Evolutionary conservation across 176 grass and related monocot genomes (phyloP).

Genomic region (Panicum miliaceum): DNA sequence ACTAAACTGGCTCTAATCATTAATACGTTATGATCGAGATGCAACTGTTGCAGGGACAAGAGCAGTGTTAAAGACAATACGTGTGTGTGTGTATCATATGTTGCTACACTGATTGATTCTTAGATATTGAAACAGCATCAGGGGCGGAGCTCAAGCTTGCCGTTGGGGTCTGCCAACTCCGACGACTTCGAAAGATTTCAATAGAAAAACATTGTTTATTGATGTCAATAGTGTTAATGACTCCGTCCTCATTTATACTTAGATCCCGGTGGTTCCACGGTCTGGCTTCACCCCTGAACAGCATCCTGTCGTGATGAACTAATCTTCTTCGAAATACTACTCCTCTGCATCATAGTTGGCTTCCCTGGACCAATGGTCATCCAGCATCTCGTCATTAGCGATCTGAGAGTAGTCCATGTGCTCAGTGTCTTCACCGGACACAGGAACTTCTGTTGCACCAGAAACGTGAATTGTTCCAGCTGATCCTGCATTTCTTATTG

Average conservation of each 20-base stretch:
- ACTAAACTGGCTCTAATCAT: neutral
- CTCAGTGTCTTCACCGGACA: conserved; percentile 65
- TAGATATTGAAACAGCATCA: neutral
- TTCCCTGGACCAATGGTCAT: conserved; percentile 88
- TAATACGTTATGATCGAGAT: neutral
- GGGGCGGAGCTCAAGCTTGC: no score
- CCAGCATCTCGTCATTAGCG: conserved; percentile 81
- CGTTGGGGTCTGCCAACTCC: no score
- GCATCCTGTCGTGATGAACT: neutral
- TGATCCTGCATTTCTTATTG: no score
- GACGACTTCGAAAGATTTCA: no score
- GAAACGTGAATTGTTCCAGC: no score
- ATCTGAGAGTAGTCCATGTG: conserved; percentile 77
- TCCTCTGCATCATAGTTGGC: conserved; percentile 84
- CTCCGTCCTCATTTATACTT: no score
- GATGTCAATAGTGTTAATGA: no score
- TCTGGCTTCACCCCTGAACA: no score
- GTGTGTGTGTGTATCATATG: conserved; percentile 28
- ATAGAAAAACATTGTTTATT: no score
- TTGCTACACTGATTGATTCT: neutral
- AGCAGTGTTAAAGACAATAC: neutral
- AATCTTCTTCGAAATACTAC: conserved; percentile 88
- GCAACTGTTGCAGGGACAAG: neutral
- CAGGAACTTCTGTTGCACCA: conserved; percentile 83
- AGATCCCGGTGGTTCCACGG: no score